Conservation (phyloP, 345 rosid genomes). For the Ailanthus altissimus region DNA sequence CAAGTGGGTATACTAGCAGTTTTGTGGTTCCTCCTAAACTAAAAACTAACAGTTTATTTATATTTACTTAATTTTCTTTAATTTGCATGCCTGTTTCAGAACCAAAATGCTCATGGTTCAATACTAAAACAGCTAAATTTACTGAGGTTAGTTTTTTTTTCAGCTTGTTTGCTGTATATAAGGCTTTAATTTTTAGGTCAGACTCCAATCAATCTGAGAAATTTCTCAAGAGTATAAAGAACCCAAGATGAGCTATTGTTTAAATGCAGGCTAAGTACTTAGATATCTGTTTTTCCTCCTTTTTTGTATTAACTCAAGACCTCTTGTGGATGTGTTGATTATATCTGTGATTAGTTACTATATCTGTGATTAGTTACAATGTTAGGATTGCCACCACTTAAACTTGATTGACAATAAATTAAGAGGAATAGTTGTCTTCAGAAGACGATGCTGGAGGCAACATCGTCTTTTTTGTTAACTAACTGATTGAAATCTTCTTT, state of each 20-base stretch:
- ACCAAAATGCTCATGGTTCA: constrained; percentile 86
- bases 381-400: background rate
- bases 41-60: constrained; percentile 4
- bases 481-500: constrained; percentile 27
- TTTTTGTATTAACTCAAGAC: constrained; percentile 6
- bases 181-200: constrained; percentile 5
- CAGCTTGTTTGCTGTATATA: background rate
- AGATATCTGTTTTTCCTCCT: constrained; percentile 7
- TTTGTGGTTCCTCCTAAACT: constrained; percentile 26
- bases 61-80: constrained; percentile 19
- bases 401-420: background rate
- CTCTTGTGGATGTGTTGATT: constrained; percentile 1
- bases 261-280: background rate
- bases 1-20: constrained; percentile 52
- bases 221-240: background rate
- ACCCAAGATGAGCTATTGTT: too few species aligned
- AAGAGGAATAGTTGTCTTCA: constrained; percentile 14
- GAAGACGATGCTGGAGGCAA: background rate
- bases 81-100: constrained; percentile 47
- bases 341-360: background rate
- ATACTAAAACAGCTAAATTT: constrained; percentile 76
- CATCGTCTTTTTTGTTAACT: constrained; percentile 22
- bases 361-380: constrained; percentile 6
- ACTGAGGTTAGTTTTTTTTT: constrained; percentile 51
- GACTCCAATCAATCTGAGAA: background rate